Base-by-base conservation (phyloP, 2,329 filamentous ascomycete genomes). In the Trichoderma sp. region DNA sequence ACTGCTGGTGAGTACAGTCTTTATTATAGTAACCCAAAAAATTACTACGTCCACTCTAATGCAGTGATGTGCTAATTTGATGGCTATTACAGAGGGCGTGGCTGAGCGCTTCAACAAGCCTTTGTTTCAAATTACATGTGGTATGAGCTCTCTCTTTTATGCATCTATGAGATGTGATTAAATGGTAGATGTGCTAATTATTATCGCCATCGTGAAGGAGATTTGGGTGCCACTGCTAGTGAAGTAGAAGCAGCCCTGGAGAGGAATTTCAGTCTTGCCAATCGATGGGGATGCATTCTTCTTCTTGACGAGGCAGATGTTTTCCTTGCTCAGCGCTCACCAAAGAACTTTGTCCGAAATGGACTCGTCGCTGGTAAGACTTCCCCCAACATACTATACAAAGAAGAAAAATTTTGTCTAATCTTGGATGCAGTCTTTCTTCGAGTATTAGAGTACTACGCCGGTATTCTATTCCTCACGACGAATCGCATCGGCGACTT, bases 381-480 rank as follows among this genome's bases (percentile, higher is more conserved):
- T 2, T 37, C 5, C 8, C 15, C 9, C 10, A 32, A 29, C 17
- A 9, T 42, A 17, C 25, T 10, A 12, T 5, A n/a, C 35, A 32
- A 2, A 22, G 9, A 39, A 58, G 54, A 35, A 19, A 17, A 6
- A n/a, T 4, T 5, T n/a, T n/a, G 5, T n/a, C 61, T 56, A 27
- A 57, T 3, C 1, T 3, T 3, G 3, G 0, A 9, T 8, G 7
- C 13, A 67, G 82, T 79, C 0, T 79, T 80, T 52, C 70, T 80
- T 5, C 74, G 78, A 7, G 73, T 76, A 0, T 70, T 80, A 3
- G 78, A 78, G 53, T 79, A 78, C 64, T 78, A 77, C 64, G 71
- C 72, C 5, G 76, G 78, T 7, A 79, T 80, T 22, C 65, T 80
- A 1, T 75, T 80, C 39, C 71, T 80, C 2, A 80, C 78, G 0